A percentile compares a stretch with the other conserved stretches of the same genome.
These are phyloP conservation scores for Cnidoscolus chayamansa DNA, from an alignment of 441 rosid genomes.

Conservation along the genomic window DNA sequence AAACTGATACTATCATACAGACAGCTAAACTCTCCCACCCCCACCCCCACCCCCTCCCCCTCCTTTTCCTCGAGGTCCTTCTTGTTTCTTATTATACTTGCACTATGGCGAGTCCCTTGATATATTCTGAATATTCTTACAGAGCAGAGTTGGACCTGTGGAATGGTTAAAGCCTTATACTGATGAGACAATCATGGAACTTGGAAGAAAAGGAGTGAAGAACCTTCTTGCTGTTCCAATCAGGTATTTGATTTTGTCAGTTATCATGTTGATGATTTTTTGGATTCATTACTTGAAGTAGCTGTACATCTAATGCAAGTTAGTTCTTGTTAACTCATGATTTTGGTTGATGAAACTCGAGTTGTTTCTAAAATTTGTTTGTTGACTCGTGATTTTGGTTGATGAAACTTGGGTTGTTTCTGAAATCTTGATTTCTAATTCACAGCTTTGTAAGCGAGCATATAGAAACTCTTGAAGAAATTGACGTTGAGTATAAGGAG, in stretches of 20 bases:
- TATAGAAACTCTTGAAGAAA: slow-evolving; percentile 92
- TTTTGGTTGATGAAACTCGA: slow-evolving; percentile 2
- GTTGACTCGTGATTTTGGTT: not conserved
- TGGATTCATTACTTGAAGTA: slow-evolving; percentile 7
- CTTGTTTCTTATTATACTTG: not conserved
- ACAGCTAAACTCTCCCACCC: not conserved
- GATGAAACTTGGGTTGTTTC: not conserved
- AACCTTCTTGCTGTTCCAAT: slow-evolving; percentile 88
- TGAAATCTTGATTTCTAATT: slow-evolving; percentile 20
- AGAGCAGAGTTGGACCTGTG: slow-evolving; percentile 99
- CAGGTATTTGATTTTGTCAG: slow-evolving; percentile 43
- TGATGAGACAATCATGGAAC: slow-evolving; percentile 86
- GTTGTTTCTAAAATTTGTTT: not conserved
- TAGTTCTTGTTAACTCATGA: slow-evolving; percentile 6
- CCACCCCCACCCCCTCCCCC: not conserved
- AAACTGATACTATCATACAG: not conserved
- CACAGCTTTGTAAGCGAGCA: slow-evolving; percentile 94
- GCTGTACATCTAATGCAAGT: slow-evolving; percentile 7
- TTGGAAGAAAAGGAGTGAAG: slow-evolving; percentile 82
- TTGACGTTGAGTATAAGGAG: slow-evolving; percentile 84
- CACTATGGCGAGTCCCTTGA: slow-evolving; percentile 17
- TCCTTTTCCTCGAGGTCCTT: not conserved
- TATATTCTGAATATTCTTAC: slow-evolving; percentile 37
- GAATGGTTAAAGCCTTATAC: slow-evolving; percentile 98
- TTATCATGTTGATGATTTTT: not conserved